These are phyloP conservation scores for Ophiocordyceps unilateralis DNA, from an alignment of 2,329 filamentous ascomycete genomes.

Conservation along the genomic window DNA sequence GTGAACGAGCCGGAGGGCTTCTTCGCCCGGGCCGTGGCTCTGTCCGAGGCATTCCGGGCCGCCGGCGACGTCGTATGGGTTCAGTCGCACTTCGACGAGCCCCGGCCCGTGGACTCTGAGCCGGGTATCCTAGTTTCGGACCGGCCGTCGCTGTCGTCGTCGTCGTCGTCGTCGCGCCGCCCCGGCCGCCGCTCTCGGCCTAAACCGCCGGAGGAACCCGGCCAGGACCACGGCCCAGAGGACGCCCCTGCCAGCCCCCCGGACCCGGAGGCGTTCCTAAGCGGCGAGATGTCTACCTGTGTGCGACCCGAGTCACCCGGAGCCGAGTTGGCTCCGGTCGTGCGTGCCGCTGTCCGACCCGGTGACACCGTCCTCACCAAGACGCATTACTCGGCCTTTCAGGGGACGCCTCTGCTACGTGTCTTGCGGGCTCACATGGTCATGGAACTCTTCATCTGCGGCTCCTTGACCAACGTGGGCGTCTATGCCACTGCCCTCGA, in stretches of 20 bases:
- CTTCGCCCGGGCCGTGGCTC: slow-evolving; percentile 43
- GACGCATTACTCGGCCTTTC: slow-evolving; percentile 76
- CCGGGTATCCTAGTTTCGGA: slow-evolving; percentile 30
- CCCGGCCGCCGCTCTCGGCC: background rate
- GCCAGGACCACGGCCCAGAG: background rate
- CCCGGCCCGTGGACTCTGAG: slow-evolving; percentile 37
- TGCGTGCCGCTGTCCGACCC: slow-evolving; percentile 26
- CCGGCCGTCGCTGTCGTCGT: background rate
- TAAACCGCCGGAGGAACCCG: background rate
- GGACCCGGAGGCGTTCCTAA: slow-evolving; percentile 29
- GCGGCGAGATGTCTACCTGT: slow-evolving; percentile 21
- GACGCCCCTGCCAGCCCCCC: background rate
- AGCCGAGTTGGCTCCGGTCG: slow-evolving; percentile 23
- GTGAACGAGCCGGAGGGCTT: slow-evolving; percentile 48
- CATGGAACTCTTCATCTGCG: slow-evolving; percentile 79
- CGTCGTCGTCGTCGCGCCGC: slow-evolving; percentile 4
- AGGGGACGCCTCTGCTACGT: slow-evolving; percentile 53
- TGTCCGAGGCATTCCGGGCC: slow-evolving; percentile 58
- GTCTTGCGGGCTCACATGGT: slow-evolving; percentile 72
- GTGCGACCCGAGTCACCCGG: slow-evolving; percentile 27
- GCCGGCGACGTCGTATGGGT: slow-evolving; percentile 69
- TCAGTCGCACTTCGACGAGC: slow-evolving; percentile 53
- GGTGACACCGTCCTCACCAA: slow-evolving; percentile 43
- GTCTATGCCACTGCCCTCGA: slow-evolving; percentile 86
- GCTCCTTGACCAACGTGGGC: slow-evolving; percentile 71